phyloP scores from a whole-genome alignment of 2,329 filamentous ascomycete genomes.

The Pseudocercospora fuligena region DNA sequence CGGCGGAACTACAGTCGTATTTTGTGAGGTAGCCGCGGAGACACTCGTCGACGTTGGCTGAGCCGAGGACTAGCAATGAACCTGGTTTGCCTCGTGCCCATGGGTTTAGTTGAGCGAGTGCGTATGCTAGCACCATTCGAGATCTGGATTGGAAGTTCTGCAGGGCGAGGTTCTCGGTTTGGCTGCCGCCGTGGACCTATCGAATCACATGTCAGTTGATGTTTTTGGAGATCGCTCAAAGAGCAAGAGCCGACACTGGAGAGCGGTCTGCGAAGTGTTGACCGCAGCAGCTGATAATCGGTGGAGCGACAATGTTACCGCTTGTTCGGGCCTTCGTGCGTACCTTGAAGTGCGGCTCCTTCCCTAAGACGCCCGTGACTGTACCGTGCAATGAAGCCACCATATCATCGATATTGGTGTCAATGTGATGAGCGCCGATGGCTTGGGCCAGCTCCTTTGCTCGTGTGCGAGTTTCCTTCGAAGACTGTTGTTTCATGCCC shows the following conservation, averaged over 20 bases:
- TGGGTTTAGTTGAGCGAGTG: constrained; percentile 67
- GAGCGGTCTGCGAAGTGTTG: not conserved
- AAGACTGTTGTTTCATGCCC: constrained; percentile 70
- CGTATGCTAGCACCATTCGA: constrained; percentile 69
- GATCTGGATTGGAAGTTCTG: constrained; percentile 71
- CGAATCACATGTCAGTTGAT: not conserved
- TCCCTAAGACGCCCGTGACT: constrained; percentile 62
- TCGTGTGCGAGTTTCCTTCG: constrained; percentile 68
- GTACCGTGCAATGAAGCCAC: constrained; percentile 65
- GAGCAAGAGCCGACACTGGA: too few relatives aligned
- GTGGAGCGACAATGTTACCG: too few relatives aligned
- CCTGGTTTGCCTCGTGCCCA: constrained; percentile 64
- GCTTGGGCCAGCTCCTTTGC: constrained; percentile 64
- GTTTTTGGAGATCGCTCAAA: not conserved
- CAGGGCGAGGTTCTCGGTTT: constrained; percentile 66
- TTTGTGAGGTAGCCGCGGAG: constrained; percentile 70
- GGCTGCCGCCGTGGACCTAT: constrained; percentile 64
- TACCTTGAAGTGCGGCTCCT: constrained; percentile 62
- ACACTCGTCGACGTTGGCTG: constrained; percentile 68
- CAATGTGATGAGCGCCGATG: constrained; percentile 74
- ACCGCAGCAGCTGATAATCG: not conserved
- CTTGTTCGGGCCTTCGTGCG: too few relatives aligned
- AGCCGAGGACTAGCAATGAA: constrained; percentile 68
- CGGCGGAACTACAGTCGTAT: constrained; percentile 64
- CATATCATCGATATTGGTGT: constrained; percentile 74